phyloP scores from a whole-genome alignment of 352 stramenopile genomes.

The Phytopythium mirpurense region DNA sequence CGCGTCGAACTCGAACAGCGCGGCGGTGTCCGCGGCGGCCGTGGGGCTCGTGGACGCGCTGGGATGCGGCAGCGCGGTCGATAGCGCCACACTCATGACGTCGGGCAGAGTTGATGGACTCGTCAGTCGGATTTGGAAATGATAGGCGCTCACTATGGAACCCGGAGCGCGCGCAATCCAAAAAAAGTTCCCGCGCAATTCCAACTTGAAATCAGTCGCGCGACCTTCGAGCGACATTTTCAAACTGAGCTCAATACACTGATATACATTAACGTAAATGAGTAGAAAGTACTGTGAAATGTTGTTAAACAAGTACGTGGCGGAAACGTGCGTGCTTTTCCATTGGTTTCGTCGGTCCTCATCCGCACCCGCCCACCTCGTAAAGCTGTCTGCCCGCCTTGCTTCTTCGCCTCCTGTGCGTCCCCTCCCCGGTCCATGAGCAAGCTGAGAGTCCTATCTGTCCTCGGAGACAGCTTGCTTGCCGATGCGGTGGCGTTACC shows the following conservation, averaged over 20 bases:
- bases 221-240: conserved; percentile 5
- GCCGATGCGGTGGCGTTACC: not conserved
- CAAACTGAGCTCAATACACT: not conserved
- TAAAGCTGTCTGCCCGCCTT: not conserved
- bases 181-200: conserved; percentile 5
- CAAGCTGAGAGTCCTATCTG: too few species aligned
- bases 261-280: not conserved
- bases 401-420: too few species aligned
- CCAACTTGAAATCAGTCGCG: not conserved
- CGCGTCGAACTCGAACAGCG: conserved; percentile 75
- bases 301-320: not conserved
- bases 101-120: too few species aligned
- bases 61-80: too few species aligned
- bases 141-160: conserved; percentile 1
- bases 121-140: not conserved
- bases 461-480: too few species aligned
- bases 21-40: conserved; percentile 23
- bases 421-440: too few species aligned
- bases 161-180: not conserved
- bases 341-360: too few species aligned
- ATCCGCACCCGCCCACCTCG: too few species aligned
- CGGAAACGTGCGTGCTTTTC: too few species aligned
- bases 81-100: too few species aligned
- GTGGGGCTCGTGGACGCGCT: not conserved
- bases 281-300: not conserved